Evolutionary conservation across 2,329 filamentous ascomycete species (phyloP), one percentile per base, ranked within the genome.

Genomic region (Exutisphaerella laricina): DNA sequence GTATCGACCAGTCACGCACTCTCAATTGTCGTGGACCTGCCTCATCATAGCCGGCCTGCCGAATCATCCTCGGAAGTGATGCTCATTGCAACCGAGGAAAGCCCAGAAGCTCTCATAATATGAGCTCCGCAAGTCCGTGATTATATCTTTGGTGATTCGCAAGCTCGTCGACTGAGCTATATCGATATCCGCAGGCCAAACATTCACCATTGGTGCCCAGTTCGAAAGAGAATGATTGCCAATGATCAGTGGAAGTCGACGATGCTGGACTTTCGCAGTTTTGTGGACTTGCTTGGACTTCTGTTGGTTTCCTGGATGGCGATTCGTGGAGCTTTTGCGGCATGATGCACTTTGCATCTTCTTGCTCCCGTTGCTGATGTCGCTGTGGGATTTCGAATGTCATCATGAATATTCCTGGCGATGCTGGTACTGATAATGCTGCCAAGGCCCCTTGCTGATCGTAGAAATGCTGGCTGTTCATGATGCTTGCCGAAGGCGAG

Each of bases 181-280:
- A 55, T 21, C 46, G 50, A 45, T 53, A 55, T 13, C 48, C 50
- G 30, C 52, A 55, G 9, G 50, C 52, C 25, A 55, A 30, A 31
- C 52, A 55, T 32, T 51, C 52, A 2, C 39, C 45, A 9, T 44
- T 45, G 14, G 39, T 22, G 6, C 28, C 43, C 10, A 49, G 41
- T 7, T 45, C 44, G 20, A 42, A 38, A 20, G 44, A 42, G 13
- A 49, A 34, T 7, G 40, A 38, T 21, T 44, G 41, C 41, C 41
- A 44, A 17, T 44, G 41, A 45, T 51, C 21, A 46, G 35, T 22
- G 34, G 44, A n/a, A 9, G 39, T 43, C 8, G 49, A 41, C 17
- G 46, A 42, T 23, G 41, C 43, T 22, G 43, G 40, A 26, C 39
- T 48, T n/a, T 36, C 46, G 23, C 32, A 29, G 25, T 12, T 41